A percentile compares a stretch with the other conserved stretches of the same genome.
Conservation (phyloP, 139 green algal species). For the Yamagishiella unicocca region DNA sequence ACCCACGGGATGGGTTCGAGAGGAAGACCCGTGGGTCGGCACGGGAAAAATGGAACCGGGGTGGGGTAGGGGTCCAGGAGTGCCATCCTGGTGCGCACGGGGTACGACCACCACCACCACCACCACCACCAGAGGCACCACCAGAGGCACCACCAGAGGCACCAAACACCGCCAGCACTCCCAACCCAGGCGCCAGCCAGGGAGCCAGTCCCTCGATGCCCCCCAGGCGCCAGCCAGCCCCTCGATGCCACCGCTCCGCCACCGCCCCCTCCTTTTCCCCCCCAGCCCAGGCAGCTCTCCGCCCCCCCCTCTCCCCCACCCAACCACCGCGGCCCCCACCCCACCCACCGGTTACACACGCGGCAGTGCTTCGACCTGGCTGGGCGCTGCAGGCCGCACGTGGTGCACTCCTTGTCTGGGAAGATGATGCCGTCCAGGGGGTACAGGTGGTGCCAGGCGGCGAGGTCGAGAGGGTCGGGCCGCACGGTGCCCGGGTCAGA, state of each 20-base stretch:
- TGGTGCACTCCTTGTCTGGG: conserved; percentile 68
- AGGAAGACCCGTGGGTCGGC: too few species aligned
- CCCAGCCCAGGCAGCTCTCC: not conserved
- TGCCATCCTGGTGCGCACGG: too few species aligned
- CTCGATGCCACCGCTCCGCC: not conserved
- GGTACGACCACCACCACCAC: too few species aligned
- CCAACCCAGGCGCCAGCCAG: too few species aligned
- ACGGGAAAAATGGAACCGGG: too few species aligned
- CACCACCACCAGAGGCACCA: too few species aligned
- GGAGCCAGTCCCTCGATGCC: too few species aligned
- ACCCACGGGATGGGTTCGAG: too few species aligned
- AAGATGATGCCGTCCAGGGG: conserved; percentile 58
- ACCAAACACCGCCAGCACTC: too few species aligned
- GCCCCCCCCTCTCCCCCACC: not conserved
- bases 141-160: too few species aligned
- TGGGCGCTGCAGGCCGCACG: conserved; percentile 70
- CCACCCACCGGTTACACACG: conserved; percentile 60
- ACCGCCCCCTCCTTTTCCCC: not conserved
- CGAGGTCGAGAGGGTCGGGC: conserved; percentile 37
- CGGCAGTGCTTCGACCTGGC: conserved; percentile 85
- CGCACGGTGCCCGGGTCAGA: conserved; percentile 66
- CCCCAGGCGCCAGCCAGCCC: not conserved
- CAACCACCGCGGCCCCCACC: not conserved
- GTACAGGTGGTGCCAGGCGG: conserved; percentile 63
- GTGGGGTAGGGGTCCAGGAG: too few species aligned